Percentiles rank a stretch among this genome's conserved stretches.
phyloP scores from a whole-genome alignment of 257 asterid genomes.

The Solanum habrochaites region DNA sequence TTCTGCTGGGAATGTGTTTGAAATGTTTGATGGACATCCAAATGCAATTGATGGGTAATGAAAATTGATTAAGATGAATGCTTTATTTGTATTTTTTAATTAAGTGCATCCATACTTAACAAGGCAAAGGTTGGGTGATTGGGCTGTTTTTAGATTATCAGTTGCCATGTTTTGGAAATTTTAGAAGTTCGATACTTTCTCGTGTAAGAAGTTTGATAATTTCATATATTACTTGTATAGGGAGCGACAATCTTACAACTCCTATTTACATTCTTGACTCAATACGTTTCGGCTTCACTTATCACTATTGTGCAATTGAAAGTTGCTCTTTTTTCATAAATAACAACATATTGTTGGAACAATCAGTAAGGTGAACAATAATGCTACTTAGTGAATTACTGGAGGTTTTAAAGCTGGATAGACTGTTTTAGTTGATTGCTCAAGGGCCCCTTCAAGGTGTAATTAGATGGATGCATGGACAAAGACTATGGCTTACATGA shows the following conservation, averaged over 20 bases:
- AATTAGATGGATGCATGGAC: neutral
- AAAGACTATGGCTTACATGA: neutral
- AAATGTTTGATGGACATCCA: constrained; percentile 70
- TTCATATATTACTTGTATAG: neutral
- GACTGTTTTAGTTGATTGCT: neutral
- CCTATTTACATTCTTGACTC: neutral
- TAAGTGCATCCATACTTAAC: neutral
- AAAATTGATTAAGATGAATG: constrained; percentile 9
- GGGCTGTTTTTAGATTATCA: neutral
- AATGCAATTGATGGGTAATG: constrained; percentile 57
- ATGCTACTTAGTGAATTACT: neutral
- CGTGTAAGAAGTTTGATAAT: neutral
- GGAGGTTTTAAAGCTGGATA: neutral
- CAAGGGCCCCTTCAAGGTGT: neutral
- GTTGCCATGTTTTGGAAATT: neutral
- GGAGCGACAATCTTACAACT: neutral
- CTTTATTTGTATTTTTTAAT: neutral
- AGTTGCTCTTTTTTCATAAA: neutral
- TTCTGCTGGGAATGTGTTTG: constrained; percentile 88
- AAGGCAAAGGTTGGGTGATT: neutral
- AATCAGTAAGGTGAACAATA: neutral
- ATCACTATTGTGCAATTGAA: neutral
- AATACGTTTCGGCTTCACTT: neutral
- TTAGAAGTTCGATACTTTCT: neutral
- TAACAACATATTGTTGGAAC: neutral